Conservation (phyloP, 345 rosid species). For the Microcos paniculata region DNA sequence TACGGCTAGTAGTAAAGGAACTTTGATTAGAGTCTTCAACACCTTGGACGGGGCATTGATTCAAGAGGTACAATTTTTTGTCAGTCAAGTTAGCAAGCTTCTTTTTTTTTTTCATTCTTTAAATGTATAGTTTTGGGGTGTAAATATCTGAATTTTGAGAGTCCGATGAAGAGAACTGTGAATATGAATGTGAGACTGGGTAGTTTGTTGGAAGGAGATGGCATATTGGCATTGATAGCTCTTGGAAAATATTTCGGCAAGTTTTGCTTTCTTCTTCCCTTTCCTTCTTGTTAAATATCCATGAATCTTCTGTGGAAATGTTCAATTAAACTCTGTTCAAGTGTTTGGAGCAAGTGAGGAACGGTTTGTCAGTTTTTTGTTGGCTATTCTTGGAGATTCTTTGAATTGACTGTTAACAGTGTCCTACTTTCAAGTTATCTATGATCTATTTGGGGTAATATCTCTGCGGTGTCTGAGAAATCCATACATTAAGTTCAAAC, state of each 20-base stretch:
- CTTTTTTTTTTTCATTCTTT: no score
- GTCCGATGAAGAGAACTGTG: no score
- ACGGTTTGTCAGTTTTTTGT: not conserved
- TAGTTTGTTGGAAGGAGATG: no score
- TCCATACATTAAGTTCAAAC: not conserved
- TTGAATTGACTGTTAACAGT: not conserved
- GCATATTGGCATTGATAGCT: no score
- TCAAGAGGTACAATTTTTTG: conserved; percentile 60
- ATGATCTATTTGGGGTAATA: not conserved
- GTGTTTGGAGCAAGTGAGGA: not conserved
- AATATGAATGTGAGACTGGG: no score
- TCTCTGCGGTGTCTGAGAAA: not conserved
- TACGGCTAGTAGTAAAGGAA: conserved; percentile 89
- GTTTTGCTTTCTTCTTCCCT: not conserved
- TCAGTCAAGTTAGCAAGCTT: not conserved
- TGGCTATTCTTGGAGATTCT: not conserved
- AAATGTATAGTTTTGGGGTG: no score
- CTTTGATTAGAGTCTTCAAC: conserved; percentile 74
- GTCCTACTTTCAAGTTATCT: not conserved
- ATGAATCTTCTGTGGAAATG: not conserved
- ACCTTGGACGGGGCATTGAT: conserved; percentile 74
- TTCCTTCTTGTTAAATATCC: not conserved
- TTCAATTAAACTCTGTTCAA: not conserved
- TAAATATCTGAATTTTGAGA: no score
- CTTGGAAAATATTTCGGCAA: not conserved